Base-by-base conservation (phyloP, 2,329 filamentous ascomycete species). In the Myriosclerotinia scirpicola region DNA sequence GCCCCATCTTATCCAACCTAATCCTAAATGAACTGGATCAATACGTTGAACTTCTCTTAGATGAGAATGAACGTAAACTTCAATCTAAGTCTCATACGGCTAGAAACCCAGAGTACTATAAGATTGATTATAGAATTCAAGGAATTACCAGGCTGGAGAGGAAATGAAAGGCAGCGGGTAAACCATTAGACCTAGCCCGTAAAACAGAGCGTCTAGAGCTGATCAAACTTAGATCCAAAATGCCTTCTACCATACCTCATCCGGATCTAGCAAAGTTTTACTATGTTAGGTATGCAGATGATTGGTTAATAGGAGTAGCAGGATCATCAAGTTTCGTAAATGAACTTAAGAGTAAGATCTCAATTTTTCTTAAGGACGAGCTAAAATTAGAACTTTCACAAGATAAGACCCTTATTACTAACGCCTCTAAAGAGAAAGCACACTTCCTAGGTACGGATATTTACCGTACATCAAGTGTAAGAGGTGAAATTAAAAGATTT, bases 401-500 rank as follows among this genome's bases (percentile, higher is more conserved):
- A 36, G 53, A 54, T 5, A 54, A 54, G 34, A 54, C 53, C 34
- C 53, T 54, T 54, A 54, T 54, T 20, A 54, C 53, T 11, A 54
- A 54, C 17, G 26, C 53, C 5, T 2, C 3, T 4, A 36, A 34
- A 17, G 53, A 11, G 6, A 54, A 11, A 20, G 53, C 53, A 4
- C 3, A 54, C 2, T 54, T 54, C 26, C 53, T 54, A 2, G 53
- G 53, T 36, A 36, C 26, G 2, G 3, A 54, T 12, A 54, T 54
- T 6, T n/a, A n/a, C n/a, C n/a, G n/a, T n/a, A n/a, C n/a, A n/a
- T n/a, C n/a, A n/a, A n/a, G n/a, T n/a, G n/a, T n/a, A 40, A 40
- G 38, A 40, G 38, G 38, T n/a, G n/a, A n/a, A n/a, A n/a, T n/a
- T n/a, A n/a, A n/a, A n/a, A n/a, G n/a, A n/a, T n/a, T n/a, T n/a